Evolutionary conservation across 352 stramenopile genomes (phyloP), one percentile per base, ranked within the genome.

Genomic region (Globisporangium uncinulatum): DNA sequence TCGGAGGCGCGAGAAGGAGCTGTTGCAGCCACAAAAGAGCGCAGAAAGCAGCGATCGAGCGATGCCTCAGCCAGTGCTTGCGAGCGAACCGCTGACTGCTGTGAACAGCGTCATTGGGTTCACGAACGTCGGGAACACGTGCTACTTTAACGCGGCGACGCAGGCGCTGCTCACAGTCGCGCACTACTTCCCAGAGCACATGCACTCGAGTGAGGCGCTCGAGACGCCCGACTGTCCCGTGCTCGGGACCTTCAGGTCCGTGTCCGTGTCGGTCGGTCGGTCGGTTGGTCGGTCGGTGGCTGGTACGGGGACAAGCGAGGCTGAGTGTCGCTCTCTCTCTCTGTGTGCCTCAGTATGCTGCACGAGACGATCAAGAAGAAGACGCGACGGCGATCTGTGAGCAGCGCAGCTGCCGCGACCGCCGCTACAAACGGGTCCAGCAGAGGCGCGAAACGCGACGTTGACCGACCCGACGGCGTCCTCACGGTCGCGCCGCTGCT

Each of bases 111-210:
- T 89, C 36, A 52, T 87, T 19, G 82, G 82, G 0, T 84, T 92
- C 57, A 87, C 74, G 44, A 98, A 98, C 61, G 49, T 97, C n/a
- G 92, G 92, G 53, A 98, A 98, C 63, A 97, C 92, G 48, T 98
- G 92, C 74, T 98, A 96, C 64, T 95, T 97, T 61, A 97, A 97
- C 56, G 80, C 89, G 1, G 76, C 79, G 10, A 77, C 94, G 42
- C 89, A 97, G 65, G 92, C 86, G 54, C 71, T 99, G 24, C 80
- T 87, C 6, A 94, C 98, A 43, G 97, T 90, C 3, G 73, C 84
- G 47, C 81, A 89, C 56, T 87, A 74, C 54, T 87, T 83, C 49
- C 77, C 77, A 6, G 71, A 81, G 54, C 66, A 79, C 42, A 63
- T 72, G 45, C 65, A 83, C 49, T 66, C 73, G 47, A 62, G 82